phyloP scores from a whole-genome alignment of 2,329 filamentous ascomycete genomes.

The Neofusicoccum sp. region DNA sequence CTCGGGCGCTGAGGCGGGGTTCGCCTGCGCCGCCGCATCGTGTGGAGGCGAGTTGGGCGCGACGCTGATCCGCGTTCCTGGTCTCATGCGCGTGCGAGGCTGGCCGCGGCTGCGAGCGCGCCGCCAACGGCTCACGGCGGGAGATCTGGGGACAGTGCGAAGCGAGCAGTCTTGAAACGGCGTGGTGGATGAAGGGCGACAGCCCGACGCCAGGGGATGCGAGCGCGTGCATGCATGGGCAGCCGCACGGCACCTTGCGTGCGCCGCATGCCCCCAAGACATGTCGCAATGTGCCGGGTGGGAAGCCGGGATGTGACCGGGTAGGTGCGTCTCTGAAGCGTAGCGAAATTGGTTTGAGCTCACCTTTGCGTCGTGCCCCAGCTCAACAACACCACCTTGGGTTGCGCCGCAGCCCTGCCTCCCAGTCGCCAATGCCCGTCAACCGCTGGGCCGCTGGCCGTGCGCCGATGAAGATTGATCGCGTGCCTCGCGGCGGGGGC shows the following conservation, averaged over 20 bases:
- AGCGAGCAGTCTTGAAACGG: slow-evolving; percentile 22
- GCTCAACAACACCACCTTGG: slow-evolving; percentile 15
- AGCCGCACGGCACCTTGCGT: slow-evolving; percentile 16
- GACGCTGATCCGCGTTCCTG: slow-evolving; percentile 1
- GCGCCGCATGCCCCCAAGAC: slow-evolving; percentile 21
- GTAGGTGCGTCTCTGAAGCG: slow-evolving; percentile 16
- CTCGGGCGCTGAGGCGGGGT: background rate
- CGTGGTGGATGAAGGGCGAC: slow-evolving; percentile 12
- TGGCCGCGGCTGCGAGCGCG: slow-evolving; percentile 15
- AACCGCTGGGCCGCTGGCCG: background rate
- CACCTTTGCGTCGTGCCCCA: slow-evolving; percentile 20
- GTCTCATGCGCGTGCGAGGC: slow-evolving; percentile 8
- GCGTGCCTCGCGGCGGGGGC: background rate
- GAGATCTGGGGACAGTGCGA: slow-evolving; percentile 15
- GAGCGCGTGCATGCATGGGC: slow-evolving; percentile 16
- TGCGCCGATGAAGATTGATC: slow-evolving; percentile 21
- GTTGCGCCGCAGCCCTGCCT: slow-evolving; percentile 16
- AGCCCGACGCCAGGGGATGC: slow-evolving; percentile 17
- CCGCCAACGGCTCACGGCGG: slow-evolving; percentile 16
- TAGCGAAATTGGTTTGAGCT: slow-evolving; percentile 22
- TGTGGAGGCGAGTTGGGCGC: background rate
- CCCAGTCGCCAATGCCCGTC: slow-evolving; percentile 13
- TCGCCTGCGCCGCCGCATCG: background rate
- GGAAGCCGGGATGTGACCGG: slow-evolving; percentile 10
- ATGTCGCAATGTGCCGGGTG: slow-evolving; percentile 20